Evolutionary conservation across 768 basidiomycete genomes (phyloP).

Genomic region (Nidularia sp.): DNA sequence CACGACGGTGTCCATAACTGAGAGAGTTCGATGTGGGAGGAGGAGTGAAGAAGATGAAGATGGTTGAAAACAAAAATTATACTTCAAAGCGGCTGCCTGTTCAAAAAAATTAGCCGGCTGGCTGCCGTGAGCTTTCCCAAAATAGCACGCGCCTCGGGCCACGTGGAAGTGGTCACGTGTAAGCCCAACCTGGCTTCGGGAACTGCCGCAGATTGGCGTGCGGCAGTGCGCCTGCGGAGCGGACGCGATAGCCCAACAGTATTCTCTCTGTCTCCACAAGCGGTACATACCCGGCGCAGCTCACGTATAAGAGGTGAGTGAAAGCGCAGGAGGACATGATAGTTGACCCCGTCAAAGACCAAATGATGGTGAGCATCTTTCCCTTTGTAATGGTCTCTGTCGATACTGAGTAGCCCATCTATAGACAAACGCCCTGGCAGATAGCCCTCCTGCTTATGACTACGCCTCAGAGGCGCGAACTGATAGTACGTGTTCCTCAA

Average conservation of each 20-base stretch:
- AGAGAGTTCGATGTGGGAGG: slow-evolving; percentile 5
- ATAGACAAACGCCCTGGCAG: slow-evolving; percentile 16
- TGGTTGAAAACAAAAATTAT: background rate
- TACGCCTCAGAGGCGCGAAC: slow-evolving; percentile 20
- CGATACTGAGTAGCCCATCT: background rate
- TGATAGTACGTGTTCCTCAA: slow-evolving; percentile 16
- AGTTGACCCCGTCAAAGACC: slow-evolving; percentile 14
- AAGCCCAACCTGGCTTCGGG: slow-evolving; percentile 1
- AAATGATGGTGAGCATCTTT: slow-evolving; percentile 15
- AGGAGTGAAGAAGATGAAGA: slow-evolving; percentile 1
- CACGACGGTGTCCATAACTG: slow-evolving; percentile 13
- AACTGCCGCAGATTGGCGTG: background rate
- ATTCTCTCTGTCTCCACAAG: no score
- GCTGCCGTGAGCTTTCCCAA: background rate
- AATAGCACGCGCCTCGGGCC: slow-evolving; percentile 6
- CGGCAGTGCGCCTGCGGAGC: background rate
- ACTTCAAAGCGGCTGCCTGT: background rate
- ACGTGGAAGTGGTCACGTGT: background rate
- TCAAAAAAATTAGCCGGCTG: slow-evolving; percentile 6
- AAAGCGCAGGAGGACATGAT: slow-evolving; percentile 15
- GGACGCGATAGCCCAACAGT: no score
- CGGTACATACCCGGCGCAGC: background rate
- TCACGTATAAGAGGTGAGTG: slow-evolving; percentile 1
- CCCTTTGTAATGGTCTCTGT: slow-evolving; percentile 2
- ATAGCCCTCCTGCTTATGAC: slow-evolving; percentile 52